A percentile compares a stretch with the other conserved stretches of the same genome.
Evolutionary conservation across 192 early-diverging fungal genomes (phyloP).

Genomic region (Powellomyces hirtus): DNA sequence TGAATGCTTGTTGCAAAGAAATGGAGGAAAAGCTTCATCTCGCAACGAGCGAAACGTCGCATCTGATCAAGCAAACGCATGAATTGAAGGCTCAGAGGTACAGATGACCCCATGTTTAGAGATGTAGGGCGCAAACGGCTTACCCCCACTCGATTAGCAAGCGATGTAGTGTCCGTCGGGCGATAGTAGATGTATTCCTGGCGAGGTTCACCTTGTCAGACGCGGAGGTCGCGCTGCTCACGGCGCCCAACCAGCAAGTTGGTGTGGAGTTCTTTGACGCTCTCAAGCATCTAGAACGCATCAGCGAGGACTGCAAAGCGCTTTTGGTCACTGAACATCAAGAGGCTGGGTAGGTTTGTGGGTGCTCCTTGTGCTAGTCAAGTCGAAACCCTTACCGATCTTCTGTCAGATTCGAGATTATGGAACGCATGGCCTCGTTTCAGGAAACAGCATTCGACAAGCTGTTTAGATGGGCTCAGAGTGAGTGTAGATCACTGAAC

Average conservation of each 20-base stretch:
- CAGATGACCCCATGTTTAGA: not conserved
- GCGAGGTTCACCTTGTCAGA: constrained; percentile 70
- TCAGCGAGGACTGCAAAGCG: constrained; percentile 70
- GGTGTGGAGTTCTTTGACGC: constrained; percentile 69
- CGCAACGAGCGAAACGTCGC: constrained; percentile 57
- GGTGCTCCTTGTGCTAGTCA: not conserved
- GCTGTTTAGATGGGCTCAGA: constrained; percentile 72
- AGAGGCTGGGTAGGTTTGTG: constrained; percentile 60
- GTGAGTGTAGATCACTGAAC: constrained; percentile 63
- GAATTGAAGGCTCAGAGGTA: constrained; percentile 67
- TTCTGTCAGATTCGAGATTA: constrained; percentile 62
- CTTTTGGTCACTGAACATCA: constrained; percentile 74
- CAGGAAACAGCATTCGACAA: constrained; percentile 76
- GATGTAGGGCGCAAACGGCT: not conserved
- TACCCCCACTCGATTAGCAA: constrained; percentile 28
- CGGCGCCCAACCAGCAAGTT: constrained; percentile 49
- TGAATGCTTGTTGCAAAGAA: constrained; percentile 58
- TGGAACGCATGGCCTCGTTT: constrained; percentile 67
- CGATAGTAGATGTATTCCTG: constrained; percentile 65
- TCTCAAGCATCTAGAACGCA: constrained; percentile 62
- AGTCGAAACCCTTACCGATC: not conserved
- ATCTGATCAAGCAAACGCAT: constrained; percentile 64
- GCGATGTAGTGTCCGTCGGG: constrained; percentile 53
- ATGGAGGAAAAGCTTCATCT: constrained; percentile 57
- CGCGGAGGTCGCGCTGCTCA: constrained; percentile 60